Evolutionary conservation across 2,329 filamentous ascomycete genomes (phyloP), one percentile per base, ranked within the genome.

Genomic region (Stagonosporopsis chrysanthemi): DNA sequence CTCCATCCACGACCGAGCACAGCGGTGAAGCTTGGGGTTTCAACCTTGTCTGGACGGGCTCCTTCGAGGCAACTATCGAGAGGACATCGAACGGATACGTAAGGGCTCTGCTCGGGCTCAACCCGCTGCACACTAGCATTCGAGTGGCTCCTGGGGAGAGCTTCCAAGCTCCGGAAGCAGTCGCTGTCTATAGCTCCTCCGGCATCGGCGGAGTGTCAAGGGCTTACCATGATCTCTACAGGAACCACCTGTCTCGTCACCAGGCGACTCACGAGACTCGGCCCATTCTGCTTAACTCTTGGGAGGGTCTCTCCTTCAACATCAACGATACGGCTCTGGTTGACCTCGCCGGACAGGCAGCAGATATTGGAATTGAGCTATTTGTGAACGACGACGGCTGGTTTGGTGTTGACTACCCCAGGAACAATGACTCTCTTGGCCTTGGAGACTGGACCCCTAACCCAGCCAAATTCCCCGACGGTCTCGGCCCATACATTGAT

Each of bases 341-440:
- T 28, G 76, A 78, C 0, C 77, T 89, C 0, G 86, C 86, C 0
- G 66, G 82, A 38, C 80, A 86, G 60, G 81, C 86, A 0, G 85
- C 86, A 0, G 79, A 80, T 2, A 77, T 89, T 1, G 87, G 87
- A 1, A 80, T 84, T n/a, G 82, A 83, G 60, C 79, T 89, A 0
- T 86, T 89, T 41, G 87, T 89, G 0, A 81, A 86, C 43, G 87
- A 89, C 40, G 87, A 89, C 56, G 55, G 87, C 3, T 89, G 86
- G 87, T 89, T 89, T 44, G 87, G 87, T 14, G 76, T 80, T n/a
- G 77, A 88, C 33, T 83, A 87, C 57, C 86, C 87, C 0, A 84
- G 87, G 0, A 66, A 82, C 22, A 81, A 82, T 31, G 86, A 88
- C 62, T 77, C 79, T 0, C 78, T 83, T 1, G 86, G 86, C 1